These are phyloP conservation scores for Suillus decipiens DNA, from an alignment of 768 basidiomycete genomes.

Conservation along the genomic window DNA sequence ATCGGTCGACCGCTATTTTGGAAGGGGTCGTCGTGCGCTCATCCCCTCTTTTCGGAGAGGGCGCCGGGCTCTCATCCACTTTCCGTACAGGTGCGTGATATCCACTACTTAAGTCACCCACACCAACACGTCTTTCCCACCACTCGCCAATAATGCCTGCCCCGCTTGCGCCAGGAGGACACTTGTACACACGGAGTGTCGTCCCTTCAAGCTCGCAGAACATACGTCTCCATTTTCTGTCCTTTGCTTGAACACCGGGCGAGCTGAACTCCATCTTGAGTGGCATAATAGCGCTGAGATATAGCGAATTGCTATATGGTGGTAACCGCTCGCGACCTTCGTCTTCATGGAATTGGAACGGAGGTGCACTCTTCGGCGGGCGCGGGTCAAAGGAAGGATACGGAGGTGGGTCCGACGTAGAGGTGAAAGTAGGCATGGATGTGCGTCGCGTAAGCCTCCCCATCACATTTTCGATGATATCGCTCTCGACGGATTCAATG, in stretches of 20 bases:
- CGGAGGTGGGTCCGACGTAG: constrained; percentile 63
- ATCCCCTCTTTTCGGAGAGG: constrained; percentile 20
- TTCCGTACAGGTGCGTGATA: constrained; percentile 27
- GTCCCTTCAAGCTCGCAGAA: constrained; percentile 93
- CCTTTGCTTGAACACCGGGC: constrained; percentile 85
- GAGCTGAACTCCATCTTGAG: constrained; percentile 91
- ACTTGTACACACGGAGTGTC: constrained; percentile 75
- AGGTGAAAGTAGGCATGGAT: constrained; percentile 71
- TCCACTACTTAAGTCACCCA: constrained; percentile 53
- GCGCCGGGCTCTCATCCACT: constrained; percentile 28
- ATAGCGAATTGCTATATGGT: constrained; percentile 76
- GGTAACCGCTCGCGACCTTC: constrained; percentile 86
- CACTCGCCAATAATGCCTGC: constrained; percentile 64
- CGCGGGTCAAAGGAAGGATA: constrained; percentile 53
- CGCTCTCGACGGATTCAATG: constrained; percentile 22
- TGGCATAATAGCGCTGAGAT: constrained; percentile 79
- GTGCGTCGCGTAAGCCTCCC: constrained; percentile 54
- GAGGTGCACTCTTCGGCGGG: constrained; percentile 21
- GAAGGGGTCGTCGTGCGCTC: constrained; percentile 17
- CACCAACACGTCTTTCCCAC: constrained; percentile 80
- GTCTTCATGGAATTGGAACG: constrained; percentile 46
- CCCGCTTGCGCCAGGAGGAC: constrained; percentile 41
- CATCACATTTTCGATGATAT: constrained; percentile 29
- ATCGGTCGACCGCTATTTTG: constrained; percentile 25
- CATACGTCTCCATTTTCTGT: constrained; percentile 89